Conservation (phyloP, 345 rosid species). For the Theobroma cacao region DNA sequence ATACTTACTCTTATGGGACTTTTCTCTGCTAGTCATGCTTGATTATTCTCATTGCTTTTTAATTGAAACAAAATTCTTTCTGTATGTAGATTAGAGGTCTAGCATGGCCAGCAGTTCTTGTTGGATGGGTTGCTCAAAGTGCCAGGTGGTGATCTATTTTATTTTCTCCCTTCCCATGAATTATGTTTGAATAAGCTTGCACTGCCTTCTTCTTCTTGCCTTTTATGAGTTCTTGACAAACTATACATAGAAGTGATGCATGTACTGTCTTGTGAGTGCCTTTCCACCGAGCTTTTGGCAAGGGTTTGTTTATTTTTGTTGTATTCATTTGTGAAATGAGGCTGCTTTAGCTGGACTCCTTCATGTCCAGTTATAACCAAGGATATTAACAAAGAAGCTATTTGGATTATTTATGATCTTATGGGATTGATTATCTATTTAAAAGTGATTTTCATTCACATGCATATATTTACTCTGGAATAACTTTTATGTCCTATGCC, state of each 20-base stretch:
- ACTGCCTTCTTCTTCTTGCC: background rate
- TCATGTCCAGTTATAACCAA: background rate
- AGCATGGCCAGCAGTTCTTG: conserved; percentile 91
- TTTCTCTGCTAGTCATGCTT: background rate
- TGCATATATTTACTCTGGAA: background rate
- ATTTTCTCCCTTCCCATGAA: background rate
- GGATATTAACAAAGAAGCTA: background rate
- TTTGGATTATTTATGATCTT: background rate
- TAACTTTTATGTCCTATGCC: background rate
- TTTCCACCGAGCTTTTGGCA: background rate
- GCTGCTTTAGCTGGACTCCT: background rate
- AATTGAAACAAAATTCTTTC: conserved; percentile 18
- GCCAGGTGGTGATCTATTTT: conserved; percentile 55
- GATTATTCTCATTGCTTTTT: background rate
- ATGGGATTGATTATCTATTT: background rate
- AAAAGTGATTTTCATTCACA: background rate
- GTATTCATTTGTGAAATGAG: background rate
- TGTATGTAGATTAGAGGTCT: conserved; percentile 73
- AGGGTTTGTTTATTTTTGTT: background rate
- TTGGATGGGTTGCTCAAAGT: conserved; percentile 97
- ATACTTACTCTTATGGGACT: background rate
- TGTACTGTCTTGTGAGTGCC: background rate
- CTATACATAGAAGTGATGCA: background rate
- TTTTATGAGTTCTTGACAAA: background rate
- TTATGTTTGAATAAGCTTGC: background rate